Conservation (phyloP, 2,329 filamentous ascomycete species). For the Teratosphaeria zuluensis region DNA sequence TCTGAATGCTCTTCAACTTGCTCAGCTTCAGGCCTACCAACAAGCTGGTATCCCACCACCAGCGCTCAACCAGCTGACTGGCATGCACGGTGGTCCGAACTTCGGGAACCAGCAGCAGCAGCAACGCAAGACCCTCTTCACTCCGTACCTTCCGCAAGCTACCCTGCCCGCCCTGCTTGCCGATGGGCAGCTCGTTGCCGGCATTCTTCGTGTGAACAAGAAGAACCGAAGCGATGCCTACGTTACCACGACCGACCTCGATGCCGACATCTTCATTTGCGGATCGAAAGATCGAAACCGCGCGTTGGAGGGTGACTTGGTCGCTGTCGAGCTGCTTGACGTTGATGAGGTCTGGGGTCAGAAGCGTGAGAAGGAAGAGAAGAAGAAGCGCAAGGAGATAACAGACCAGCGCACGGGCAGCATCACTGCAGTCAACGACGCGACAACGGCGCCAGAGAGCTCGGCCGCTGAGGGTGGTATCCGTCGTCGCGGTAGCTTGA, state of each 20-base stretch:
- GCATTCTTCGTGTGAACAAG: constrained; percentile 96
- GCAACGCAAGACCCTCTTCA: constrained; percentile 96
- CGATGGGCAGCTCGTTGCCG: constrained; percentile 89
- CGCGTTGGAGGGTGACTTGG: constrained; percentile 88
- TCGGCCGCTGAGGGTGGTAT: constrained; percentile 72
- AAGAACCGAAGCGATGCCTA: constrained; percentile 99
- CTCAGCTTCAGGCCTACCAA: constrained; percentile 85
- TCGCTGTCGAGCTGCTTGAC: constrained; percentile 90
- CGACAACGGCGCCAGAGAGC: constrained; percentile 46
- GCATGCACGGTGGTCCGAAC: constrained; percentile 31
- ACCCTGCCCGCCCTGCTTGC: constrained; percentile 81
- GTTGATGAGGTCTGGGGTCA: constrained; percentile 98
- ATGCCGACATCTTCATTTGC: constrained; percentile 98
- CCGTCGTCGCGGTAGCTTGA: constrained; percentile 83
- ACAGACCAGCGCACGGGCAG: constrained; percentile 78
- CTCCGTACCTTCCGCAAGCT: constrained; percentile 91
- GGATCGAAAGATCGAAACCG: constrained; percentile 98
- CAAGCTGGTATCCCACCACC: constrained; percentile 63
- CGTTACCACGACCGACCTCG: constrained; percentile 86
- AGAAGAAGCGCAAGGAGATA: constrained; percentile 99
- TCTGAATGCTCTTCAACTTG: constrained; percentile 77
- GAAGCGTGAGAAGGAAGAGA: constrained; percentile 98
- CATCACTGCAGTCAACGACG: constrained; percentile 55
- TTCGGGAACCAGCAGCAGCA: constrained; percentile 70
- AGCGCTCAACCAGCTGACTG: constrained; percentile 29